These are phyloP conservation scores for Saccharomyces hybrid DNA, from an alignment of 1,139 yeast genomes.

Conservation along the genomic window DNA sequence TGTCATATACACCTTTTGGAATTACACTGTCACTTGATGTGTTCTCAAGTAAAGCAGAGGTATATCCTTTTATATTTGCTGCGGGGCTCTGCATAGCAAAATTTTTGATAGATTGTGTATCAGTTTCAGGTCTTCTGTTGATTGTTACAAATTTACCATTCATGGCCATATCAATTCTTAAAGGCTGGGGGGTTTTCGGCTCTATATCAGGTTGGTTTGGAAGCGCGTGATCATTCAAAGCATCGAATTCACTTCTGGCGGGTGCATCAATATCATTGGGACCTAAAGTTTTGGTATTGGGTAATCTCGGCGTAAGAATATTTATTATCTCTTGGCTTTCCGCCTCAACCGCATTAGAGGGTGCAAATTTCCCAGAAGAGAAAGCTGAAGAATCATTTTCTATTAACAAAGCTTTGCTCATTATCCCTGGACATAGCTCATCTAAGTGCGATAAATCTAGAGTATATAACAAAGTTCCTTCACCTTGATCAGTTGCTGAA, in stretches of 20 bases:
- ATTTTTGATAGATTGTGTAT: background rate
- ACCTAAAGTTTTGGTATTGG: background rate
- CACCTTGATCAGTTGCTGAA: background rate
- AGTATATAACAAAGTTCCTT: slow-evolving; percentile 3
- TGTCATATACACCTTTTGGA: background rate
- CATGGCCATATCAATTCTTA: background rate
- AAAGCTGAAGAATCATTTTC: background rate
- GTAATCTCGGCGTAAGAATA: background rate
- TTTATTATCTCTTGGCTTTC: background rate
- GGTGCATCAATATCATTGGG: background rate
- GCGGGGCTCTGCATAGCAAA: background rate
- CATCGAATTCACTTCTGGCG: background rate
- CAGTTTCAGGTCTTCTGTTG: background rate
- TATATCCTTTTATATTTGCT: background rate
- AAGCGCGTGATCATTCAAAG: background rate
- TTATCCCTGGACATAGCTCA: slow-evolving; percentile 4
- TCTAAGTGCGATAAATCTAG: slow-evolving; percentile 1
- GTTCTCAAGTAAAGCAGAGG: background rate
- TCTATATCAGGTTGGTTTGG: background rate
- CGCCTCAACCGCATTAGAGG: background rate
- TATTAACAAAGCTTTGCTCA: background rate
- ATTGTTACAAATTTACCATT: background rate
- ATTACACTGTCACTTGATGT: background rate
- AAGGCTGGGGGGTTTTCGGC: background rate
- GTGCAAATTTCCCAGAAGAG: background rate